Conservation (phyloP, 306 rosid species). For the Vigna nakashimae region DNA sequence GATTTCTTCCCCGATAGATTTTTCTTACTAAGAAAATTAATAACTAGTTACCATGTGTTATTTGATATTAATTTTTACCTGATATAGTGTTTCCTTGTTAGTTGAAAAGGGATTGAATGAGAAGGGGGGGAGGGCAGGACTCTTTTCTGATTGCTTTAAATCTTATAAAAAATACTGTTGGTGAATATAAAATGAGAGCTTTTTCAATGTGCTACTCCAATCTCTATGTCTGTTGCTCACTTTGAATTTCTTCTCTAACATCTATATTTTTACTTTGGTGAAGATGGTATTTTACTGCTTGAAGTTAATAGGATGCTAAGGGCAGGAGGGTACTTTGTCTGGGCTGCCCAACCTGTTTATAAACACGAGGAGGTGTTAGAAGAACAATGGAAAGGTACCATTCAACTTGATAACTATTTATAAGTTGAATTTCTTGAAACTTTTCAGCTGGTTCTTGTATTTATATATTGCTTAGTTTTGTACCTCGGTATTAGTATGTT, state of each 20-base stretch:
- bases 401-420: constrained; percentile 29
- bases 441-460: constrained; percentile 21
- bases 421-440: constrained; percentile 29
- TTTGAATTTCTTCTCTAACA: constrained; percentile 45
- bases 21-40: constrained; percentile 5
- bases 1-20: constrained; percentile 36
- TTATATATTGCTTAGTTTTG: constrained; percentile 30
- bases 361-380: constrained; percentile 88
- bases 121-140: not conserved
- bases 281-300: constrained; percentile 90
- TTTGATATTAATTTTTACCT: constrained; percentile 25
- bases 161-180: constrained; percentile 12
- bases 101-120: not conserved
- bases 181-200: constrained; percentile 10
- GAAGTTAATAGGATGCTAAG: constrained; percentile 95
- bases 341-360: constrained; percentile 99
- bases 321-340: constrained; percentile 95
- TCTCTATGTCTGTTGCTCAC: constrained; percentile 7
- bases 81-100: constrained; percentile 28
- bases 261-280: constrained; percentile 44
- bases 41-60: constrained; percentile 3
- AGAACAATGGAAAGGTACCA: constrained; percentile 93
- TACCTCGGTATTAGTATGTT: not conserved
- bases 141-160: not conserved
- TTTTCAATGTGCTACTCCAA: not conserved